Conservation (phyloP, 805 yeast genomes). For the Kodamaea fukazawae region DNA sequence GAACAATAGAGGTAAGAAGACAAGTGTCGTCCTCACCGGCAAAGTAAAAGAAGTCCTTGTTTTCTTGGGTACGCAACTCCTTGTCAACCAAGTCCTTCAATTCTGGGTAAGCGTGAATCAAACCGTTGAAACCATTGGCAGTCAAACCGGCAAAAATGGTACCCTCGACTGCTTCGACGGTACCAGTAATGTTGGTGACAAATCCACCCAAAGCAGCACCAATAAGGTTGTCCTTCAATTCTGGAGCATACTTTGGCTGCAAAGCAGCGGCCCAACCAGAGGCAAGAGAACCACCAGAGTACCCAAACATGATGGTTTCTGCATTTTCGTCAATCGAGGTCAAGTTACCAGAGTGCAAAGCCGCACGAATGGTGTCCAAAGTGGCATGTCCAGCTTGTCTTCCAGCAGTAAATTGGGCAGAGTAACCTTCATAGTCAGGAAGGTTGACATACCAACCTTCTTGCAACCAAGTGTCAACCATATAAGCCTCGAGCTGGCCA, state of each 20-base stretch:
- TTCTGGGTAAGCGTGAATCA: slow-evolving; percentile 31
- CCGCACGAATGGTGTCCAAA: slow-evolving; percentile 20
- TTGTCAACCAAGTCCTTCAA: slow-evolving; percentile 7
- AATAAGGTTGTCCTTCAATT: slow-evolving; percentile 18
- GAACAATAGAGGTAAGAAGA: slow-evolving; percentile 5
- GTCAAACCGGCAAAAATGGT: slow-evolving; percentile 28
- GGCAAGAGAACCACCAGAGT: slow-evolving; percentile 40
- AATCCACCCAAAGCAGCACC: slow-evolving; percentile 40
- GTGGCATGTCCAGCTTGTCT: slow-evolving; percentile 19
- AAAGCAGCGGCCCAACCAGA: slow-evolving; percentile 38
- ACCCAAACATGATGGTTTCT: slow-evolving; percentile 30
- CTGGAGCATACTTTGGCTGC: slow-evolving; percentile 38
- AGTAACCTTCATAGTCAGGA: slow-evolving; percentile 23
- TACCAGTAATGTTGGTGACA: slow-evolving; percentile 32
- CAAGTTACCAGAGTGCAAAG: slow-evolving; percentile 12
- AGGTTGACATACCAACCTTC: slow-evolving; percentile 20
- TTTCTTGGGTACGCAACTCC: background rate
- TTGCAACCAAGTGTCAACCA: slow-evolving; percentile 15
- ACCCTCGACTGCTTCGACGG: slow-evolving; percentile 24
- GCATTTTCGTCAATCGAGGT: slow-evolving; percentile 22
- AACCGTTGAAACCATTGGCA: slow-evolving; percentile 29
- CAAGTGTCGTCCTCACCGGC: slow-evolving; percentile 1
- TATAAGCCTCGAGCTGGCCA: slow-evolving; percentile 14
- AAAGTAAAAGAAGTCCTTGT: background rate
- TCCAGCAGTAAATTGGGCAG: slow-evolving; percentile 19